Conservation (phyloP, 2,329 filamentous ascomycete genomes). For the Pseudogymnoascus sp. region DNA sequence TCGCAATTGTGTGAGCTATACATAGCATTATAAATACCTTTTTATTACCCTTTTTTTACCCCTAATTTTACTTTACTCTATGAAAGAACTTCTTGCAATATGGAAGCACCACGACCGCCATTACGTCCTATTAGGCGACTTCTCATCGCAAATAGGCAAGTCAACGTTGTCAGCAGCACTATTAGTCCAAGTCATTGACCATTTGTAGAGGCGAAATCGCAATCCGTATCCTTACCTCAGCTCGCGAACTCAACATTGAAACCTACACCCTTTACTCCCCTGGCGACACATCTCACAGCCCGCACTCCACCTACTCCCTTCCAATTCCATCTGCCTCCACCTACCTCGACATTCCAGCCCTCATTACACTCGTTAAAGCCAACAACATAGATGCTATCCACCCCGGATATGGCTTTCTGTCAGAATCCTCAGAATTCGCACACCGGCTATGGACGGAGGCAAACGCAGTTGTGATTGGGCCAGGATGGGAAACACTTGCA, state of each 20-base stretch:
- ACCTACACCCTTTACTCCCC: constrained; percentile 51
- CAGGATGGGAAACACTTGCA: constrained; percentile 38
- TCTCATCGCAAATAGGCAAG: constrained; percentile 48
- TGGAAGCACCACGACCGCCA: background rate
- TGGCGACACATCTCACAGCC: constrained; percentile 49
- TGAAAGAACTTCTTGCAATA: background rate
- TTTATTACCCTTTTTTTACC: background rate
- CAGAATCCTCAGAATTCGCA: constrained; percentile 64
- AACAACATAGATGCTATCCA: constrained; percentile 59
- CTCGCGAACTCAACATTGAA: constrained; percentile 51
- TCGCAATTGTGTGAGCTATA: background rate
- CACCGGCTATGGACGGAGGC: constrained; percentile 60
- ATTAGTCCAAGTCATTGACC: background rate
- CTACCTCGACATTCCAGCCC: constrained; percentile 46
- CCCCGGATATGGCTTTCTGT: constrained; percentile 65
- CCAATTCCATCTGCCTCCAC: constrained; percentile 43
- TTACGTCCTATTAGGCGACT: constrained; percentile 41
- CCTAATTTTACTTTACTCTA: background rate
- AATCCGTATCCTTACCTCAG: constrained; percentile 52
- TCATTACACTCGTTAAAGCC: constrained; percentile 43
- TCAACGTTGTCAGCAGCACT: background rate
- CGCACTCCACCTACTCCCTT: constrained; percentile 42
- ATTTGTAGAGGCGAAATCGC: constrained; percentile 55
- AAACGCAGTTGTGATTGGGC: constrained; percentile 64
- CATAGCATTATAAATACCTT: background rate